Conservation (phyloP, 257 asterid species). For the Scutellaria barbata region DNA sequence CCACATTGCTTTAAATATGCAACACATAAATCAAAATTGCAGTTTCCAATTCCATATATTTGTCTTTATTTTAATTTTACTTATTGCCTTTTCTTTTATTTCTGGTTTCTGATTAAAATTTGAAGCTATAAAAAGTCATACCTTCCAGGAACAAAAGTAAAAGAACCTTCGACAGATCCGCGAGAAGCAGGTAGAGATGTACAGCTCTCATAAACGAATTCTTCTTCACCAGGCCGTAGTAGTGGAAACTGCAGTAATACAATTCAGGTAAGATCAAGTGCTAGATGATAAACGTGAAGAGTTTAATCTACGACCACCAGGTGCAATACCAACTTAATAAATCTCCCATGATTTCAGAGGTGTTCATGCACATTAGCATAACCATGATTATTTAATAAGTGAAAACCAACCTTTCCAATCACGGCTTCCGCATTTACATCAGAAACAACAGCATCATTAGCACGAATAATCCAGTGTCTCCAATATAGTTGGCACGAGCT, state of each 20-base stretch:
- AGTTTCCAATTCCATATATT: neutral
- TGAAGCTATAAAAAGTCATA: constrained; percentile 33
- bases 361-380: neutral
- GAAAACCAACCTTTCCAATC: constrained; percentile 74
- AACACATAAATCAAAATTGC: neutral
- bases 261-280: constrained; percentile 33
- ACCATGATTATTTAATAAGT: neutral
- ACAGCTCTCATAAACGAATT: constrained; percentile 85
- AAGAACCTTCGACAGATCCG: constrained; percentile 86
- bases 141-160: constrained; percentile 97
- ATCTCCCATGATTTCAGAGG: constrained; percentile 12
- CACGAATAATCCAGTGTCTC: constrained; percentile 84
- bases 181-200: constrained; percentile 45
- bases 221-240: constrained; percentile 72
- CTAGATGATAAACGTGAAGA: constrained; percentile 1
- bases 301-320: constrained; percentile 1
- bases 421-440: constrained; percentile 80
- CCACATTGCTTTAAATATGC: neutral
- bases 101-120: neutral
- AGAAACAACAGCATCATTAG: constrained; percentile 56
- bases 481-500: constrained; percentile 79
- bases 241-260: constrained; percentile 75
- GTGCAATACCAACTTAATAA: constrained; percentile 16
- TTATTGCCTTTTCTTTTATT: constrained; percentile 1
- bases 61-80: neutral